Conservation (phyloP, 1,284 basidiomycete species). For the Puccinia triticina region DNA sequence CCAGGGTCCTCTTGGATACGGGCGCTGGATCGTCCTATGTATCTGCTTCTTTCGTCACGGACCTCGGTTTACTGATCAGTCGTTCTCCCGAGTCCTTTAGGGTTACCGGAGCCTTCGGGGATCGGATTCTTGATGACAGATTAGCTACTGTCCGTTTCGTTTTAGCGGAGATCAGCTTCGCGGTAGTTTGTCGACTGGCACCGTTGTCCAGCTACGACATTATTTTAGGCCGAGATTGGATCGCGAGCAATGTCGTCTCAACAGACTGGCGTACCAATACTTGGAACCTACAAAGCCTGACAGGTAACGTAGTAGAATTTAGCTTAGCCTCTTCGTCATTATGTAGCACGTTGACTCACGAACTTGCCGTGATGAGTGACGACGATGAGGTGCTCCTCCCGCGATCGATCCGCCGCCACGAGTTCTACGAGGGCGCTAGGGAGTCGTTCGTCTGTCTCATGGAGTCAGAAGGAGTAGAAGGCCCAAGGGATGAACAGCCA, state of each 20-base stretch:
- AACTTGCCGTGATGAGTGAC: not conserved
- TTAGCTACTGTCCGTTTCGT: not conserved
- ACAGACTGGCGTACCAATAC: conserved; percentile 11
- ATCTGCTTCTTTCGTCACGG: not conserved
- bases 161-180: not conserved
- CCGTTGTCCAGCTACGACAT: not conserved
- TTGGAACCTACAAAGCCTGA: not conserved
- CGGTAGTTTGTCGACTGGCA: not conserved
- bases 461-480: conserved; percentile 7
- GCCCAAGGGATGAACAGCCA: conserved; percentile 20
- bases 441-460: conserved; percentile 25
- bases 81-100: not conserved
- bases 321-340: not conserved
- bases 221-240: conserved; percentile 28
- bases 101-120: conserved; percentile 17
- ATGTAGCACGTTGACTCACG: no score
- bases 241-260: not conserved
- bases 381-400: not conserved
- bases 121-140: not conserved
- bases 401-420: not conserved
- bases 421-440: conserved; percentile 20
- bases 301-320: not conserved
- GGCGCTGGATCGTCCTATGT: conserved; percentile 24
- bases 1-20: conserved; percentile 25
- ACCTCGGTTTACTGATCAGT: not conserved